Evolutionary conservation across 352 stramenopile genomes (phyloP).

Genomic region (Phytophthora foliorum): DNA sequence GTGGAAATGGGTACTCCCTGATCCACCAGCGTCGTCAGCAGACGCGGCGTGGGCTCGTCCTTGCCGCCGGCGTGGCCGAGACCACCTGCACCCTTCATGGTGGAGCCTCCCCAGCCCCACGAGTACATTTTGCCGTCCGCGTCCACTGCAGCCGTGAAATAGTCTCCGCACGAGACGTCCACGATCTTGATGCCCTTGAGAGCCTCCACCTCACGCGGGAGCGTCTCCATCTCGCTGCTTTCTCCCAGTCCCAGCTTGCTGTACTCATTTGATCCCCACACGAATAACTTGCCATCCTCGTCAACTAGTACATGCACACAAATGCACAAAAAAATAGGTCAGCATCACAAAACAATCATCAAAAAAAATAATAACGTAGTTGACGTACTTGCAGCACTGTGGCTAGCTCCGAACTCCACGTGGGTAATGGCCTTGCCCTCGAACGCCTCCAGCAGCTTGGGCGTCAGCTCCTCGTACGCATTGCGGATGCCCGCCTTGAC

Average conservation of each 20-base stretch:
- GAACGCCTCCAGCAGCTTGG: slow-evolving; percentile 76
- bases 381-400: slow-evolving; percentile 82
- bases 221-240: slow-evolving; percentile 57
- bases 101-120: slow-evolving; percentile 91
- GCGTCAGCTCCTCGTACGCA: slow-evolving; percentile 86
- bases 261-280: slow-evolving; percentile 93
- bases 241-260: slow-evolving; percentile 78
- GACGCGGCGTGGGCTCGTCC: slow-evolving; percentile 74
- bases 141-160: slow-evolving; percentile 89
- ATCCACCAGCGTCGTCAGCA: slow-evolving; percentile 80
- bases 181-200: slow-evolving; percentile 81
- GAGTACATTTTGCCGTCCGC: slow-evolving; percentile 90
- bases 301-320: slow-evolving; percentile 56
- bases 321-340: slow-evolving; percentile 14
- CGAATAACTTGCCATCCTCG: slow-evolving; percentile 71
- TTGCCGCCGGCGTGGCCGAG: slow-evolving; percentile 80
- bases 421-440: slow-evolving; percentile 70
- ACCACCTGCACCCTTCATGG: slow-evolving; percentile 81
- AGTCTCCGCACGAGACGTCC: slow-evolving; percentile 87
- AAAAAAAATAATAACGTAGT: slow-evolving; percentile 6
- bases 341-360: slow-evolving; percentile 14
- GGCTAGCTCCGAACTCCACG: slow-evolving; percentile 79
- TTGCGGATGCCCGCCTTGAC: slow-evolving; percentile 89
- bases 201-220: slow-evolving; percentile 73
- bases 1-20: slow-evolving; percentile 80